Percentiles rank a stretch among this genome's conserved stretches.
Evolutionary conservation across 139 green algal species (phyloP).

Genomic region (Mychonastes homosphaera): DNA sequence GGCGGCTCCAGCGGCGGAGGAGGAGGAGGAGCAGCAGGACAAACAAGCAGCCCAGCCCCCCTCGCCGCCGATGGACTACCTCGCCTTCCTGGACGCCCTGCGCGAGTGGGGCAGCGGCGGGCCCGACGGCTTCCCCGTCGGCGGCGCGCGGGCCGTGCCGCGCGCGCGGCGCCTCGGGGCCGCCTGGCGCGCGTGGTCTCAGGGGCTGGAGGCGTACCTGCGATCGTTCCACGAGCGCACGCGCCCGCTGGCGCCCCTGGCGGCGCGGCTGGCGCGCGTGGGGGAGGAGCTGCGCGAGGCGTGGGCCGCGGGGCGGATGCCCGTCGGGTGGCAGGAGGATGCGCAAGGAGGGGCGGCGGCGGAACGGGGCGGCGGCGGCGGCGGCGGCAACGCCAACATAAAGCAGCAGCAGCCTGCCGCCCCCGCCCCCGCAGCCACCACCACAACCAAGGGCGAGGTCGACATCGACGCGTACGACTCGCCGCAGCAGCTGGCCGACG

Average conservation of each 20-base stretch:
- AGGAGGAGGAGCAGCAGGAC: constrained; percentile 5
- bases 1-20: no score
- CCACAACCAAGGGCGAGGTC: constrained; percentile 13
- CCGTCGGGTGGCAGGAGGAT: neutral
- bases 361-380: neutral
- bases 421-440: neutral
- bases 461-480: constrained; percentile 76
- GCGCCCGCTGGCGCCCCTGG: constrained; percentile 68
- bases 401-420: constrained; percentile 13
- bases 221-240: constrained; percentile 76
- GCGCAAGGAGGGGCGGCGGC: no score
- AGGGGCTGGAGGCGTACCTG: constrained; percentile 70
- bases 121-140: no score
- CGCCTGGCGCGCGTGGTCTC: constrained; percentile 50
- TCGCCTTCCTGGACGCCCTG: constrained; percentile 52
- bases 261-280: constrained; percentile 38
- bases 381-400: neutral
- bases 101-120: constrained; percentile 35
- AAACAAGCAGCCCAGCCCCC: constrained; percentile 14
- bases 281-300: constrained; percentile 52
- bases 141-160: neutral
- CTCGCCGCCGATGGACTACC: constrained; percentile 44
- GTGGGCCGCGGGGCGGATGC: constrained; percentile 59
- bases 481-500: constrained; percentile 59
- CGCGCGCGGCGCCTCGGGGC: neutral